Percentiles rank a stretch among this genome's conserved stretches.
Evolutionary conservation across 1,284 basidiomycete species (phyloP).

Genomic region (Irpex rosettiformis): DNA sequence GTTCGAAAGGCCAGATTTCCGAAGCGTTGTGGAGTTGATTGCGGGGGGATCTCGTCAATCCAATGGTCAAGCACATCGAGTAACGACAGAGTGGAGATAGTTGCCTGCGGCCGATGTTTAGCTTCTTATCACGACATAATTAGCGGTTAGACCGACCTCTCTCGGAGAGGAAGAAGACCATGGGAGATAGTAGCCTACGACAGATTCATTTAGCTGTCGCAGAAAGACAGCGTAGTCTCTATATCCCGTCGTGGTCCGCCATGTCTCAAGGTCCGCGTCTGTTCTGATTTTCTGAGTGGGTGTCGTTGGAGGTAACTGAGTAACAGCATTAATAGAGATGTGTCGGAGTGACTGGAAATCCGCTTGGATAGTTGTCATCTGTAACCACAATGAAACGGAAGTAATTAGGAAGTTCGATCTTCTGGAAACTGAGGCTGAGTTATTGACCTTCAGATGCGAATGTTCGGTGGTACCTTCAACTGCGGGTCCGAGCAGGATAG

Average conservation of each 20-base stretch:
- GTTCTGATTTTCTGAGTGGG: slow-evolving; percentile 49
- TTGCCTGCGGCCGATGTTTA: slow-evolving; percentile 12
- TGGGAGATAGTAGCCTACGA: slow-evolving; percentile 58
- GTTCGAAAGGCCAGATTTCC: slow-evolving; percentile 91
- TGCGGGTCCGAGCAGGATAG: neutral
- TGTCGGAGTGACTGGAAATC: slow-evolving; percentile 39
- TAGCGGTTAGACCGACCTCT: neutral
- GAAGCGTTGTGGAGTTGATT: slow-evolving; percentile 84
- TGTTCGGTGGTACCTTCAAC: neutral
- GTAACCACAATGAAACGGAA: slow-evolving; percentile 1
- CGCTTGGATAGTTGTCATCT: slow-evolving; percentile 9
- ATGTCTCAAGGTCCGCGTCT: slow-evolving; percentile 66
- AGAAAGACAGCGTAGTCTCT: slow-evolving; percentile 72
- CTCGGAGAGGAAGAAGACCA: slow-evolving; percentile 24
- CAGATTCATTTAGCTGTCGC: slow-evolving; percentile 67
- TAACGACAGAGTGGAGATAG: slow-evolving; percentile 48
- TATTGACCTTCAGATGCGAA: neutral
- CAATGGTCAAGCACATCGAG: slow-evolving; percentile 73
- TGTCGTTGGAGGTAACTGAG: slow-evolving; percentile 15
- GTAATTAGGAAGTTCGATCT: slow-evolving; percentile 1
- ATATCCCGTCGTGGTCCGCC: slow-evolving; percentile 71
- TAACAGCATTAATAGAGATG: slow-evolving; percentile 37
- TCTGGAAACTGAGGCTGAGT: slow-evolving; percentile 1
- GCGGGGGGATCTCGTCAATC: slow-evolving; percentile 82
- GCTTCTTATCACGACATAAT: slow-evolving; percentile 10